Evolutionary conservation across 140 eudicot species (phyloP), one percentile per base, ranked within the genome.

Genomic region (Ambrosia hybrid): DNA sequence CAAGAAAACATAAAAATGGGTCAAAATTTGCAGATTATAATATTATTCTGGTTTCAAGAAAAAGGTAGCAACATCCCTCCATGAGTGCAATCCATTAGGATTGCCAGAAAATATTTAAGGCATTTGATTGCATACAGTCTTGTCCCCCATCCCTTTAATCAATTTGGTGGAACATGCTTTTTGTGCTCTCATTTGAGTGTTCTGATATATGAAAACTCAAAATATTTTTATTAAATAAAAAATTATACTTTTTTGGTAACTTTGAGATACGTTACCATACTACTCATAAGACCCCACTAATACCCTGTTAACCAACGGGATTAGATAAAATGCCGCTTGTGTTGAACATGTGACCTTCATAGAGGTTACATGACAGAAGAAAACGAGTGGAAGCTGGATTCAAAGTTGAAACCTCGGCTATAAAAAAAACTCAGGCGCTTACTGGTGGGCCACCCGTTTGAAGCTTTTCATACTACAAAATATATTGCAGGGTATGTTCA

Each of bases 61-160:
- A 63, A 48, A 55, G 73, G 11, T 38, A 64, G 33, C 46, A 48
- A 52, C 73, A 64, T 57, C 67, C 66, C 68, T 60, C 33, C 73
- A 71, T 71, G 52, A 63, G 77, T 78, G 82, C 73, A 57, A 72
- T 78, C 78, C 68, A 72, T 71, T 30, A 78, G 34, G 78, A 72
- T 46, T 72, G 70, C 78, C 72, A 45, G n/a, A 65, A 72, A 56
- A 78, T 72, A 48, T 72, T 59, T 65, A 79, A 69, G 53, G 78
- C 46, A 51, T 73, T 72, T 65, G 30, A 57, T 55, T 45, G 57
- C 66, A 34, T 36, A 65, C 26, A 57, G 10, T 73, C 74, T 79
- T 79, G 74, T 79, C 71, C 79, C 79, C 75, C 70, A 66, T 45
- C 78, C 10, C 51, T 57, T 64, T 78, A 72, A 78, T 26, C 36